Base-by-base conservation (phyloP, 495 filamentous ascomycete species). In the Penicillium pancosmium region DNA sequence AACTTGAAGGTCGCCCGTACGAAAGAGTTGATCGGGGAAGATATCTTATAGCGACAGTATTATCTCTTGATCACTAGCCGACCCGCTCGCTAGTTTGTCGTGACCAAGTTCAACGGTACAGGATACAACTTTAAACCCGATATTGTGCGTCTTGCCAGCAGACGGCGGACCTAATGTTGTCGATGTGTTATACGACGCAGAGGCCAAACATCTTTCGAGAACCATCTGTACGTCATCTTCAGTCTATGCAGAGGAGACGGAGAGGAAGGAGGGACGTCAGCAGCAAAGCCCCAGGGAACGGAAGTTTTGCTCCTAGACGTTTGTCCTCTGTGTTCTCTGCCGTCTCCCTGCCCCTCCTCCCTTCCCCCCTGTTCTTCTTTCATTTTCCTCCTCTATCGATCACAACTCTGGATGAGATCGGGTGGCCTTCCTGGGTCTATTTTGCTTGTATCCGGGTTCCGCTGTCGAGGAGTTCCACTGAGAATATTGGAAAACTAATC, bases 121-220 rank as follows among this genome's bases (percentile, higher is more conserved):
- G 52, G 43, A 50, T 27, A 54, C 52, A 34, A 52, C 40, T 59
- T 73, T 63, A 54, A 67, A 60, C 66, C 59, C 60, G 52, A 66
- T 52, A 59, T 66, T 54, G 57, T 67, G 66, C 60, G 62, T 67
- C 63, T 51, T 68, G 64, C 57, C 62, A 63, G 65, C 61, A 43
- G 55, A 51, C 60, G 18, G 47, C 64, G 53, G 62, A 50, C 61
- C 65, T 70, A 66, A 70, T 70, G 68, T 66, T 72, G 65, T 68
- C 70, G 63, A 72, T 62, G 53, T 66, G 72, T 73, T 75, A 75
- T 67, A 76, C 68, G 50, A 73, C 62, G 46, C 52, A 65, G 54
- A 68, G 57, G 62, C 65, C 74, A 77, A 75, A 75, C 74, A 74
- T 77, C 61, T 65, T 73, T 66, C 68, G 65, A 69, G 64, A 67